Evolutionary conservation across 345 rosid species (phyloP).

Genomic region (Melaleuca alternifolia): DNA sequence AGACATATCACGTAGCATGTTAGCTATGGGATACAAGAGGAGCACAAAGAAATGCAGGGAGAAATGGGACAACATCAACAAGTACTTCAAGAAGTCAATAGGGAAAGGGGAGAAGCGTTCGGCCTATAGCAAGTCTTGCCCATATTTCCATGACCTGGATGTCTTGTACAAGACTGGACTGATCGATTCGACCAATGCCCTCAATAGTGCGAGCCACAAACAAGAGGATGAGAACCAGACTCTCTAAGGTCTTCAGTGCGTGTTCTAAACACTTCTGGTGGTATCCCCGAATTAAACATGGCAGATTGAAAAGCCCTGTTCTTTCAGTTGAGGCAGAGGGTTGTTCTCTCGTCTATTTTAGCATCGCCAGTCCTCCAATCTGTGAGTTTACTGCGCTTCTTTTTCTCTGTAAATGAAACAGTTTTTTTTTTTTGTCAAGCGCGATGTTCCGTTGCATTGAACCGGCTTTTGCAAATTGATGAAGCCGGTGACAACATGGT

Average conservation of each 20-base stretch:
- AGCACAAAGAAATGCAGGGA: constrained; percentile 67
- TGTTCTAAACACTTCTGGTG: neutral
- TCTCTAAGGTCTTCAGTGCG: neutral
- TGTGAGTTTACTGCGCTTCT: neutral
- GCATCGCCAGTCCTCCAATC: neutral
- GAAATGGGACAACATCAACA: constrained; percentile 85
- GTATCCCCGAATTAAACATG: neutral
- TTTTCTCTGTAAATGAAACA: neutral
- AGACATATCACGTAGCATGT: constrained; percentile 50
- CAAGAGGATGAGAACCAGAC: neutral
- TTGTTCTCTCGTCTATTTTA: neutral
- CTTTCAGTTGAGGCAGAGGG: neutral
- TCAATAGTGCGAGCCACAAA: neutral
- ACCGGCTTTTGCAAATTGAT: neutral
- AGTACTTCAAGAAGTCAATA: constrained; percentile 44
- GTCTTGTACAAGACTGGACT: constrained; percentile 29
- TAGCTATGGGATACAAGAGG: constrained; percentile 40
- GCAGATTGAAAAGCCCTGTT: neutral
- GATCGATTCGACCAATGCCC: constrained; percentile 1
- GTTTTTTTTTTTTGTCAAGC: neutral
- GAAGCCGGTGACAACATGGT: neutral
- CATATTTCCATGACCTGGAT: constrained; percentile 41
- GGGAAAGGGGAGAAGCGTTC: constrained; percentile 33
- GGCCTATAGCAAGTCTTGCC: constrained; percentile 33
- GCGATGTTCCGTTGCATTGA: neutral